Base-by-base conservation (phyloP, 106 monocot genomes). In the Dendrobium catenatum region DNA sequence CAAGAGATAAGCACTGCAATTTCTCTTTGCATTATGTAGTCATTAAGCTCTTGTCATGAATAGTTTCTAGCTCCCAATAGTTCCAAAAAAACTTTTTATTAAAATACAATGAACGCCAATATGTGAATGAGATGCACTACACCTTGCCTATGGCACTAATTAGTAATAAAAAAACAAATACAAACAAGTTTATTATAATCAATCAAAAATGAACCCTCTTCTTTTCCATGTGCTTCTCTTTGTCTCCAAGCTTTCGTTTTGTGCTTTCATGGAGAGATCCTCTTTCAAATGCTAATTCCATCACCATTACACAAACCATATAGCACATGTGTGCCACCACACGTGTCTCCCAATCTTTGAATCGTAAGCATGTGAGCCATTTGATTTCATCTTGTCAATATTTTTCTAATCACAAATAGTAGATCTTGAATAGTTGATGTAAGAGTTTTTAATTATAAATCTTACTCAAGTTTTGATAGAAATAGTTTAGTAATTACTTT, bases 251-350 rank as follows among this genome's bases (percentile, higher is more conserved):
- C 72, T 33, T 15, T 33, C 37, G 72, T 37, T 72, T 22, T 72
- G 9, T 37, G 72, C 72, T 72, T 72, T 8, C 6, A 22, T 68
- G 7, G 2, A 27, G 68, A 68, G 68, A 68, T 68, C 68, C 68
- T 81, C 74, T 46, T 46, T 51, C 51, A 11, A 51, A 13, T 51
- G 13, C 24, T 24, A n/a, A 64, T 61, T 61, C 20, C 75, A 76
- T 76, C 56, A 24, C 48, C 49, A 74, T 75, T 73, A 43, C 61
- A 79, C 1, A 77, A 78, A 86, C 61, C 15, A 42, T n/a, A 17
- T 47, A 43, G 20, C 44, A 46, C 88, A 80, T 86, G 88, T 88
- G 80, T 81, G 78, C 82, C 88, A 88, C 83, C 85, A 83, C 83
- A 85, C 79, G 13, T 85, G 78, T 83, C 80, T 40, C 79, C 83